Evolutionary conservation across 257 asterid genomes (phyloP), one percentile per base, ranked within the genome.

Genomic region (Scutellaria minor): DNA sequence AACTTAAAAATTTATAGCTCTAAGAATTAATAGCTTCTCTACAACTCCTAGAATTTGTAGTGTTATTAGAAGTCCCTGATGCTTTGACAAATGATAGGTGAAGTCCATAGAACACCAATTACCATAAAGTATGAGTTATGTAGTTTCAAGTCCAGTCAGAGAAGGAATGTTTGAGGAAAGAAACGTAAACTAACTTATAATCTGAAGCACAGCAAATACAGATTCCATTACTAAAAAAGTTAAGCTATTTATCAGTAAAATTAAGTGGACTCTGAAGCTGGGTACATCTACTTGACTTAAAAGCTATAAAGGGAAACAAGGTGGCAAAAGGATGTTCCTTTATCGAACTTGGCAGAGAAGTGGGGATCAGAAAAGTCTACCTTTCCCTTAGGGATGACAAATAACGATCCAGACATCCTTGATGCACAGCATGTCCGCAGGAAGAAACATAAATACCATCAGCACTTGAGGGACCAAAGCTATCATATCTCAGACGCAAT

Each of bases 341-440:
- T 22, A 39, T 15, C 9, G 48, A 31, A 75, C 64, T 54, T 13
- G 20, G 27, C 15, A 58, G 35, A 31, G 46, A 18, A 50, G 60
- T 2, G 51, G 67, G 74, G 10, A 62, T 63, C 57, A 66, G 53
- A 65, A 64, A 74, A 45, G 48, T 58, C 40, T 84, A 92, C 99
- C 99, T 95, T 76, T 95, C 99, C 87, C 80, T 92, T 48, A 95
- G 87, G 37, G 99, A 92, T 58, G 87, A 83, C 70, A 95, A 79
- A 80, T 95, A 95, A 42, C 97, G 97, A 76, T 92, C 97, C 70
- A 95, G 88, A 78, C 99, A 95, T 79, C 88, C 92, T 81, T 92
- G 97, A 83, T 95, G 99, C 83, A 95, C 98, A 72, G 99, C 98
- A 77, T 95, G 99, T 56, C 99, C 99, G 62, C 99, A 95, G 14